These are phyloP conservation scores for Spathaspora boniae DNA, from an alignment of 805 yeast species.

Conservation along the genomic window DNA sequence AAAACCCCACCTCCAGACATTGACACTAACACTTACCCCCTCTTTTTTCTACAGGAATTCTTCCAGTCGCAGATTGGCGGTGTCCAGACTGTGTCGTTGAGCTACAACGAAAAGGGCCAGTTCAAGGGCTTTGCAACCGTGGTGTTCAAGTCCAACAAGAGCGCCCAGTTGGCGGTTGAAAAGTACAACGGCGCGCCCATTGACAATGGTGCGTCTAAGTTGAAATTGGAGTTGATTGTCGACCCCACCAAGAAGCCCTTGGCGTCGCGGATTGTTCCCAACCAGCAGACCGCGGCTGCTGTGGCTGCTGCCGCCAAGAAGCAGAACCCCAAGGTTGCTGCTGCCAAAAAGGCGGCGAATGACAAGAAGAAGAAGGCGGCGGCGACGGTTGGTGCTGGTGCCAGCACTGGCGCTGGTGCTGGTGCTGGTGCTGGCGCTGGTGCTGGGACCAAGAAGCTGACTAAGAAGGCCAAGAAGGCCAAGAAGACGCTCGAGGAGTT, in stretches of 20 bases:
- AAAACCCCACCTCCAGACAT: too few species aligned
- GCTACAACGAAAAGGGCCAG: slow-evolving; percentile 84
- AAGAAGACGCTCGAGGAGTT: slow-evolving; percentile 86
- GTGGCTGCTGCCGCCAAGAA: slow-evolving; percentile 7
- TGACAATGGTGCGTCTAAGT: slow-evolving; percentile 76
- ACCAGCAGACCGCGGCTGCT: slow-evolving; percentile 23
- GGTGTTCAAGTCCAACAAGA: slow-evolving; percentile 62
- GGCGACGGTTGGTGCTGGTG: too few species aligned
- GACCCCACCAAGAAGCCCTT: slow-evolving; percentile 80
- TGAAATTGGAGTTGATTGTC: slow-evolving; percentile 77
- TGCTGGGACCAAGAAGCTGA: slow-evolving; percentile 30
- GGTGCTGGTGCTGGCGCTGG: too few species aligned
- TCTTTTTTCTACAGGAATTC: slow-evolving; percentile 62
- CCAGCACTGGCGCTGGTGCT: too few species aligned
- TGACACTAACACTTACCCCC: slow-evolving; percentile 9
- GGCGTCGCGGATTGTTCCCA: slow-evolving; percentile 60
- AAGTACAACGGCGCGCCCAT: slow-evolving; percentile 91
- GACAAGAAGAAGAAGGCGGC: slow-evolving; percentile 7
- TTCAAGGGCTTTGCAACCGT: slow-evolving; percentile 92
- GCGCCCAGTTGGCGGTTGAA: slow-evolving; percentile 75
- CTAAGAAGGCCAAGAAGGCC: slow-evolving; percentile 40
- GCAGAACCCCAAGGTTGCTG: slow-evolving; percentile 9
- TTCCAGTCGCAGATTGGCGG: slow-evolving; percentile 87
- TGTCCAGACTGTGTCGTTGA: slow-evolving; percentile 63
- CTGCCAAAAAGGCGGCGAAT: slow-evolving; percentile 11